phyloP scores from a whole-genome alignment of 192 early-diverging fungal species.

The Coemansia reversa region DNA sequence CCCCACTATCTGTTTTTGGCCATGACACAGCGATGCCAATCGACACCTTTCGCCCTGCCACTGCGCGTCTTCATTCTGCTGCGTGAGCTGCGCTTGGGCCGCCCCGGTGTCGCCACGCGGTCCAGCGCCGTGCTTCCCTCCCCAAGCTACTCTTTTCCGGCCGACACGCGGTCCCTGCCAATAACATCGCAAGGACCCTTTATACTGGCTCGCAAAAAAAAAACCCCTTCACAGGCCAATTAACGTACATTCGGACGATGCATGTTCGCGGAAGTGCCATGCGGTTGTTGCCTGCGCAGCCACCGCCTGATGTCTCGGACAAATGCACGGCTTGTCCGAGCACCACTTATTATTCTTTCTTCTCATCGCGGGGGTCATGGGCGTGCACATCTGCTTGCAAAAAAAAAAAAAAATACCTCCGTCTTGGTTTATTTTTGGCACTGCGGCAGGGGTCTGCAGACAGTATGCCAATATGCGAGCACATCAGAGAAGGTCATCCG shows the following conservation, averaged over 20 bases:
- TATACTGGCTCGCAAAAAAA: slow-evolving; percentile 3
- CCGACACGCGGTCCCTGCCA: slow-evolving; percentile 5
- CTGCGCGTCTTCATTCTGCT: neutral
- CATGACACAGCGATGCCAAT: slow-evolving; percentile 6
- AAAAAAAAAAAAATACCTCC: neutral
- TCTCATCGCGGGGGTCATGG: neutral
- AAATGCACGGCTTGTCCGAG: neutral
- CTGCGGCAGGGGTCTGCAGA: neutral
- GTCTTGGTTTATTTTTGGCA: neutral
- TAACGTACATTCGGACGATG: slow-evolving; percentile 1
- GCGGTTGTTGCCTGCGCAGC: slow-evolving; percentile 1
- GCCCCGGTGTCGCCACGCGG: neutral
- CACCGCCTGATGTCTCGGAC: neutral
- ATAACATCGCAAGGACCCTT: slow-evolving; percentile 4
- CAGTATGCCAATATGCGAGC: too few species aligned
- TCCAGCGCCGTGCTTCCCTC: neutral
- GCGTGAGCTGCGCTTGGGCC: neutral
- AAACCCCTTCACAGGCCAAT: neutral
- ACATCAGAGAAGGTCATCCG: neutral
- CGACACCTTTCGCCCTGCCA: neutral
- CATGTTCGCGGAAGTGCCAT: neutral
- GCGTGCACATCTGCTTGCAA: neutral
- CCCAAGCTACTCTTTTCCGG: neutral
- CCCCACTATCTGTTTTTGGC: slow-evolving; percentile 11
- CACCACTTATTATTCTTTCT: neutral